Evolutionary conservation across 148 eudicot species (phyloP).

Genomic region (Arctostaphylos glauca): DNA sequence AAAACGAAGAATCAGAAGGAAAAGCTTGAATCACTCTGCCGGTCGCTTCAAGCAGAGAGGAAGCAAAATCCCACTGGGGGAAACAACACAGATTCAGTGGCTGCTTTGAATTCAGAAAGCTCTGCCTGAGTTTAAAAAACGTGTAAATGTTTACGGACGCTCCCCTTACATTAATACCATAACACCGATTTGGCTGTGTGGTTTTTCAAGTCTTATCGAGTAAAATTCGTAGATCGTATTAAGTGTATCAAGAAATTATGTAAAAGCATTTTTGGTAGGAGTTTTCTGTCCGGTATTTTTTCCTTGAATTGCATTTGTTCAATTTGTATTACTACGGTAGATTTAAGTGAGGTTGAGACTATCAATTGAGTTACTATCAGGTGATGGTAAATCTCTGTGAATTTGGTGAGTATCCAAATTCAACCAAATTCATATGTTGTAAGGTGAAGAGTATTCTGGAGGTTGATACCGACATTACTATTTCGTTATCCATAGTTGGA

Average conservation of each 20-base stretch:
- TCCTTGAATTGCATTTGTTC: neutral
- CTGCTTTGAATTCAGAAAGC: constrained; percentile 18
- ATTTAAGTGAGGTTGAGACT: neutral
- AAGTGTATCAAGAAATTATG: neutral
- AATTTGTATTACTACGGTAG: neutral
- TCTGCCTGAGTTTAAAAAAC: neutral
- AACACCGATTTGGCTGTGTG: neutral
- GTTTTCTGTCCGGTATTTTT: neutral
- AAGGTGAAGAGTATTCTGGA: too few relatives aligned
- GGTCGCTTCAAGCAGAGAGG: constrained; percentile 92
- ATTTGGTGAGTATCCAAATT: too few relatives aligned
- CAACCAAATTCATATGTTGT: too few relatives aligned
- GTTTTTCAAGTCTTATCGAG: neutral
- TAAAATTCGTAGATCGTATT: neutral
- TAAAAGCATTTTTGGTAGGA: constrained; percentile 1
- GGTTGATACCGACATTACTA: too few relatives aligned
- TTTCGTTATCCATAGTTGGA: too few relatives aligned
- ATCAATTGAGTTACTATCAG: too few relatives aligned
- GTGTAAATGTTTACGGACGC: neutral
- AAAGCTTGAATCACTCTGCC: constrained; percentile 87
- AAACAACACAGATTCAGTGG: constrained; percentile 38
- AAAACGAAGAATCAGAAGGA: constrained; percentile 86
- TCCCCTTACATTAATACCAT: neutral
- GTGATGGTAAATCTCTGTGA: too few relatives aligned
- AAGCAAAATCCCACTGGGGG: constrained; percentile 43